Base-by-base conservation (phyloP, 805 yeast species). In the Wickerhamiella lipophila region DNA sequence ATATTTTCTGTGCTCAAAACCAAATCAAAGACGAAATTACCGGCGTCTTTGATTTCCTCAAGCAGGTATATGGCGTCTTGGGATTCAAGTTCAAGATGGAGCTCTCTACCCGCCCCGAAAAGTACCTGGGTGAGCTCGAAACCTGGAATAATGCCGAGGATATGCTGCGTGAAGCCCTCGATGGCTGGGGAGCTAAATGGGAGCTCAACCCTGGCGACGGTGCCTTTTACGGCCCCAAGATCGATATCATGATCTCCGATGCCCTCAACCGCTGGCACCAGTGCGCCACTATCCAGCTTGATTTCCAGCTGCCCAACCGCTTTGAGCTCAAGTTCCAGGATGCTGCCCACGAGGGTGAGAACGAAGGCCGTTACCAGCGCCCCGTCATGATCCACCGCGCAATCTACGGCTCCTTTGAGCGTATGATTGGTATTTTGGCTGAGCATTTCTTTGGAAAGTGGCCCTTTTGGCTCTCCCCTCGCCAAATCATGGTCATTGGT, bases 321-420 rank as follows among this genome's bases (percentile, higher is more conserved):
- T 92, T 92, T 64, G 95, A 83, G 59, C 76, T 92, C 58, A 87
- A 83, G 67, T 92, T 75, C 73, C 82, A 83, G 70, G 75, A 45
- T 48, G 66, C 68, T 11, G 64, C 65, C 47, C 40, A 56, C 25
- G 56, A 56, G 30, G 60, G 57, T 22, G 52, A 50, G 30, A 55
- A 50, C 38, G 68, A 67, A 60, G 72, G 74, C 55, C 76, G 75
- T 53, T 73, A 73, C 58, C 77, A 75, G 50, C 83, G 95, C 68
- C 99, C 99, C 46, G 99, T 92, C 49, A 92, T 92, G 97, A 89
- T 92, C 63, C 99, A 92, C 74, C 84, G 99, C 71, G 99, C 99
- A 57, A 86, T 92, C 57, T 77, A 89, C 64, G 99, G 99, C 58
- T 85, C 96, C 42, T 94, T 92, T 53, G 99, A 92, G 75, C 84